Evolutionary conservation across 2,329 filamentous ascomycete genomes (phyloP).

Genomic region (Aspergillaceae sp.): DNA sequence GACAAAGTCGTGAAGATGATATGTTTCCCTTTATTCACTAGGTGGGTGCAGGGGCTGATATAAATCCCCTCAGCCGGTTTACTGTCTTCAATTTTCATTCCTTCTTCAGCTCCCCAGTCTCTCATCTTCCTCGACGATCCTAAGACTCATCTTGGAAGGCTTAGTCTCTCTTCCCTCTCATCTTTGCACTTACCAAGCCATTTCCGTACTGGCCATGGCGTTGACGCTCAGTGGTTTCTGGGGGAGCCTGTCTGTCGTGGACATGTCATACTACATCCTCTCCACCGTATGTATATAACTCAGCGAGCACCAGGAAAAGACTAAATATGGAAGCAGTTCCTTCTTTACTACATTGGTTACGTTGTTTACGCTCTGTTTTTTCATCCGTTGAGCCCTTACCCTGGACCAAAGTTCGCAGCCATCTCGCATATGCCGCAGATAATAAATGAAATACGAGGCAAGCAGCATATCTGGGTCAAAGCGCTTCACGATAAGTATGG

Average conservation of each 20-base stretch:
- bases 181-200: not conserved
- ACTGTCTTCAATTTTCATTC: no score
- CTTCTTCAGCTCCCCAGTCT: no score
- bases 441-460: slow-evolving; percentile 20
- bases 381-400: slow-evolving; percentile 33
- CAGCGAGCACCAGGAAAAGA: no score
- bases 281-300: not conserved
- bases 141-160: no score
- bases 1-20: no score
- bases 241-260: not conserved
- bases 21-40: not conserved
- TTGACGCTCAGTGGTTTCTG: not conserved
- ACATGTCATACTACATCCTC: not conserved
- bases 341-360: not conserved
- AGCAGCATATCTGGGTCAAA: slow-evolving; percentile 14
- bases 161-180: no score
- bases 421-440: slow-evolving; percentile 27
- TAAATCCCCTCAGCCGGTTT: no score
- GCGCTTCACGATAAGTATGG: slow-evolving; percentile 18
- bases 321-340: not conserved
- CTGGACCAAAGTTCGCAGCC: slow-evolving; percentile 30
- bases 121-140: no score
- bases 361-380: slow-evolving; percentile 27
- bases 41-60: no score
- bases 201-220: not conserved